These are phyloP conservation scores for Fusarium fracticaudum DNA, from an alignment of 2,329 filamentous ascomycete species.

Conservation along the genomic window DNA sequence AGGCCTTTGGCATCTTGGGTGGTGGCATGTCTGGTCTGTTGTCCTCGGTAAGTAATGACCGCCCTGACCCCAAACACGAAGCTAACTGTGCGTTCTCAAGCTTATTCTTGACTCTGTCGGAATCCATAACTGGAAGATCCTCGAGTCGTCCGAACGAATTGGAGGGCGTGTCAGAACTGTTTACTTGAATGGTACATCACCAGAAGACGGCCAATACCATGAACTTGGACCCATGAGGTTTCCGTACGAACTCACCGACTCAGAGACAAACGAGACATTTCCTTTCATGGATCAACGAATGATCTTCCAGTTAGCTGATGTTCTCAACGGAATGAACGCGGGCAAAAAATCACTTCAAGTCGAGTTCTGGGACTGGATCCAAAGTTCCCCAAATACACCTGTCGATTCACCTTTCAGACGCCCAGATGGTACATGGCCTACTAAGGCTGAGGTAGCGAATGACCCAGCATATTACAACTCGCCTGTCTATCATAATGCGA, in stretches of 20 bases:
- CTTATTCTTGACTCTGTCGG: conserved; percentile 55
- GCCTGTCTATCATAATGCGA: conserved; percentile 38
- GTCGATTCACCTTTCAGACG: conserved; percentile 25
- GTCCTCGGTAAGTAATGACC: not conserved
- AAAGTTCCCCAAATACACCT: conserved; percentile 42
- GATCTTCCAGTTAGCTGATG: conserved; percentile 70
- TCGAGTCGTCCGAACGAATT: conserved; percentile 53
- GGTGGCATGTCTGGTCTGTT: conserved; percentile 49
- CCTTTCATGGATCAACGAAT: conserved; percentile 71
- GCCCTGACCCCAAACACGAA: accelerated
- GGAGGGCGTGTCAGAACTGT: conserved; percentile 56
- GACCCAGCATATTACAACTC: conserved; percentile 29
- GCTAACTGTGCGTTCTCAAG: not conserved
- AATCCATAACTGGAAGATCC: conserved; percentile 56
- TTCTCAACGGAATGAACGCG: conserved; percentile 68
- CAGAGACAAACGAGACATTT: conserved; percentile 62
- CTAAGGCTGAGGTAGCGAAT: conserved; percentile 36
- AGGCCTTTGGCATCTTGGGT: conserved; percentile 47
- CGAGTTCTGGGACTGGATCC: conserved; percentile 71
- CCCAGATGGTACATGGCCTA: conserved; percentile 42
- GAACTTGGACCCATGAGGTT: conserved; percentile 75
- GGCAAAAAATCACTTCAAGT: conserved; percentile 58
- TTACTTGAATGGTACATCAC: conserved; percentile 51
- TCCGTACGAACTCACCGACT: conserved; percentile 61
- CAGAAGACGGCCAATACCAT: conserved; percentile 34